Base-by-base conservation (phyloP, 805 yeast genomes). In the Monosporozyma solicola region DNA sequence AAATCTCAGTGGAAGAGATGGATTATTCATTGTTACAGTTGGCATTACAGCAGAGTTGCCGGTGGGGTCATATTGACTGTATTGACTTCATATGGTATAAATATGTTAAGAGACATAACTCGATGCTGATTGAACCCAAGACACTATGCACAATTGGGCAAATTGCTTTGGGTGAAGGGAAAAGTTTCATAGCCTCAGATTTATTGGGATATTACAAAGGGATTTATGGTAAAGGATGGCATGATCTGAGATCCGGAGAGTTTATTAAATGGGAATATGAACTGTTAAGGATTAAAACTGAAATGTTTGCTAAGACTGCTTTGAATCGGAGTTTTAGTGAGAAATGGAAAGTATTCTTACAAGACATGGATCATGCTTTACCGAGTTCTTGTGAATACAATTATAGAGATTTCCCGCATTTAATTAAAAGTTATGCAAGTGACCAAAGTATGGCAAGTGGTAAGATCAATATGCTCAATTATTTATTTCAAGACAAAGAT, bases 271-370 rank as follows among this genome's bases (percentile, higher is more conserved):
- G 56, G 46, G 53, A 59, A 33, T 61, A 58, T 50, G 64, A 61
- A 43, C 54, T 65, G 15, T 33, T 65, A 11, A 52, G 62, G 31
- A 57, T 59, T n/a, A 63, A 62, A 48, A 57, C 61, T 10, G 68
- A 67, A 49, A 61, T 63, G 33, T 66, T 65, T 57, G 68, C 69
- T 4, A 55, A 55, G 47, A 58, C 60, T 1, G 33, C 46, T 2
- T 22, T 35, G 22, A 22, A 47, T 13, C 29, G 37, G 15, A 39
- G 47, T 10, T 67, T 68, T 47, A 49, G 57, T 22, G 66, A 64
- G 43, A 65, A 65, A 48, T 68, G 72, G 72, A 64, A 64, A 44
- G 63, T 64, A 6, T 64, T 61, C 48, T n/a, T 67, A 13, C 58
- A 61, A 48, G 69, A 63, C 25, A 54, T 68, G 51, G 71, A 66